Evolutionary conservation across 768 basidiomycete species (phyloP).

Genomic region (Mycena haematopus): DNA sequence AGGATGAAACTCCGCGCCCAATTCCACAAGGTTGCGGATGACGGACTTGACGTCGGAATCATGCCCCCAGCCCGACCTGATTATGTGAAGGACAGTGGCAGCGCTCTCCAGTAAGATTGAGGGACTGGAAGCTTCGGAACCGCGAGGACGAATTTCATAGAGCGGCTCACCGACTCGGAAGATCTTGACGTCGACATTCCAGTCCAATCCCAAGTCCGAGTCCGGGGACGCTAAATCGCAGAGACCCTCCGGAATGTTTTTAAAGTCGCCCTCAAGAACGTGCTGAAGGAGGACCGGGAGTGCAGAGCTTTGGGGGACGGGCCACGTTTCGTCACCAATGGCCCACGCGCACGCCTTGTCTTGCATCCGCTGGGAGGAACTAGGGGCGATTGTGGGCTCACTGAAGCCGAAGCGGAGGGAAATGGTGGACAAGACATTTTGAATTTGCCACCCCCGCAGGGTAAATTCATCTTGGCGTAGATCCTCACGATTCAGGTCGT

Average conservation of each 20-base stretch:
- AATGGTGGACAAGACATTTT: conserved; percentile 3
- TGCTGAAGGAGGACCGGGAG: conserved; percentile 13
- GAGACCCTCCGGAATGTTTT: not conserved
- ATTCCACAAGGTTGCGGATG: conserved; percentile 14
- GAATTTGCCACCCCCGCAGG: conserved; percentile 9
- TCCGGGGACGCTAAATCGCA: conserved; percentile 10
- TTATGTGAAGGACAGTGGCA: conserved; percentile 22
- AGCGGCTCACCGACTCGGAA: not conserved
- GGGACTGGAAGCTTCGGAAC: conserved; percentile 13
- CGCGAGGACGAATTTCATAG: conserved; percentile 13
- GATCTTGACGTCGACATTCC: conserved; percentile 16
- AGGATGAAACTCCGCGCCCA: conserved; percentile 17
- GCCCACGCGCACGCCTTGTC: conserved; percentile 8
- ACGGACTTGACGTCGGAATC: not conserved
- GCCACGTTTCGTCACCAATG: conserved; percentile 17
- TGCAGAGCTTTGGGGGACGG: conserved; percentile 1
- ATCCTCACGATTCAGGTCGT: conserved; percentile 11
- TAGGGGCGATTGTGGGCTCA: not conserved
- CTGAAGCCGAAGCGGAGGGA: conserved; percentile 14
- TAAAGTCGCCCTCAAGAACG: conserved; percentile 14
- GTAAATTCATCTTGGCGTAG: conserved; percentile 7
- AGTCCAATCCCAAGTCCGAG: conserved; percentile 14
- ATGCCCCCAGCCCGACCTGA: conserved; percentile 16
- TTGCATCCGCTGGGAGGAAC: conserved; percentile 4
- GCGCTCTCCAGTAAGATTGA: conserved; percentile 15